Base-by-base conservation (phyloP, 2,329 filamentous ascomycete genomes). In the Conoideocrella luteorostrata region DNA sequence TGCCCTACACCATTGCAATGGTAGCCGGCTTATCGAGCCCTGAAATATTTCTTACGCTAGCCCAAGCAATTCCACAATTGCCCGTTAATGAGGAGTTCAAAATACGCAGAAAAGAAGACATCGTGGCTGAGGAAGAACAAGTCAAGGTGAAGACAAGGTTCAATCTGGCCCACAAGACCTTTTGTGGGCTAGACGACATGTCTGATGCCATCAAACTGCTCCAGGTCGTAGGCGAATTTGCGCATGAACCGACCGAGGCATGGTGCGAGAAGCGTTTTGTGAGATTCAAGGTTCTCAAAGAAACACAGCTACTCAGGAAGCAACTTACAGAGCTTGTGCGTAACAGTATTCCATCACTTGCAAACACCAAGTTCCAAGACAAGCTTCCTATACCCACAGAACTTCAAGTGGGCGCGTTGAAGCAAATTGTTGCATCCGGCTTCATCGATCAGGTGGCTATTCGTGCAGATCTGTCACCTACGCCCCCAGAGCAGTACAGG, bases 371-470 rank as follows among this genome's bases (percentile, higher is more conserved):
- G 43, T 76, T 75, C 51, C 63, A 73, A 43, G 77, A 80, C 23
- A 74, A 72, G 53, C 69, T 84, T 3, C 69, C 75, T 38, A 70
- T 72, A 1, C 80, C 80, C 0, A 77, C 78, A 0, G 68, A 80
- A 6, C 84, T 82, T 52, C 84, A 89, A 57, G 70, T 94, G 22
- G 82, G 82, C 37, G 81, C 88, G 1, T 71, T 98, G 22, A 95
- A 94, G 62, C 88, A 96, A 59, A 94, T 97, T 67, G 82, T 88
- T 18, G 88, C 91, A 0, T 85, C 88, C 0, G 93, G 91, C 1
- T 97, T 96, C 67, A 81, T 97, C 56, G 93, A 98, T 64, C 86
- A 96, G 53, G 78, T 98, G 32, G 93, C 93, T 36, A 89, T 97
- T 53, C 86, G 93, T 47, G 88, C 87, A 4, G 91, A 98, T 62